These are phyloP conservation scores for Boletus fagicola DNA, from an alignment of 768 basidiomycete genomes.

Conservation along the genomic window DNA sequence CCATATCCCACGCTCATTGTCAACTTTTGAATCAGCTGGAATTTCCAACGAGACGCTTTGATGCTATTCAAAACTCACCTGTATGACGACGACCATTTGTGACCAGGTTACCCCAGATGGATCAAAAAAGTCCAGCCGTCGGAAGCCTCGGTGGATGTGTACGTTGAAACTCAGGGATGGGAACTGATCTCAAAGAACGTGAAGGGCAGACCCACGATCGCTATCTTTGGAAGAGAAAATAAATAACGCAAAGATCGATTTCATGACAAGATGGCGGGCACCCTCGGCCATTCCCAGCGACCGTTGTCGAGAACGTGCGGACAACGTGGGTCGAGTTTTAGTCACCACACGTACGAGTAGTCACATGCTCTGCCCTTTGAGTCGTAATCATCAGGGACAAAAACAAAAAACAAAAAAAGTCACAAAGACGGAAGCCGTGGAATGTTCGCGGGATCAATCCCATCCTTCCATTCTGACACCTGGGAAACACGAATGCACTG, in stretches of 20 bases:
- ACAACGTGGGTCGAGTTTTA: slow-evolving; percentile 4
- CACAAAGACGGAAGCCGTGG: background rate
- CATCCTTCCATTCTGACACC: slow-evolving; percentile 13
- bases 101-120: background rate
- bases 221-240: slow-evolving; percentile 13
- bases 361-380: background rate
- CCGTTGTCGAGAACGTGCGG: slow-evolving; percentile 6
- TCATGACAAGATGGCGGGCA: background rate
- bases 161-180: slow-evolving; percentile 4
- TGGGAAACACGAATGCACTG: slow-evolving; percentile 5
- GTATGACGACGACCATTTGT: background rate
- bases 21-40: background rate
- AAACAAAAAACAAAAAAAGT: background rate
- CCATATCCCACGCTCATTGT: slow-evolving; percentile 7
- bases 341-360: background rate
- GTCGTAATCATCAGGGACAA: background rate
- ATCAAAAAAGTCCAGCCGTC: background rate
- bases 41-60: background rate
- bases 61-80: background rate
- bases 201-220: slow-evolving; percentile 4
- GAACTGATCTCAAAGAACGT: slow-evolving; percentile 4
- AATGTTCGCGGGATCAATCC: slow-evolving; percentile 8
- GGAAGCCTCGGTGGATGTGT: background rate
- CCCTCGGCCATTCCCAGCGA: slow-evolving; percentile 9
- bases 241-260: background rate